Evolutionary conservation across 2,329 filamentous ascomycete genomes (phyloP).

Genomic region (Fusarium sp.): DNA sequence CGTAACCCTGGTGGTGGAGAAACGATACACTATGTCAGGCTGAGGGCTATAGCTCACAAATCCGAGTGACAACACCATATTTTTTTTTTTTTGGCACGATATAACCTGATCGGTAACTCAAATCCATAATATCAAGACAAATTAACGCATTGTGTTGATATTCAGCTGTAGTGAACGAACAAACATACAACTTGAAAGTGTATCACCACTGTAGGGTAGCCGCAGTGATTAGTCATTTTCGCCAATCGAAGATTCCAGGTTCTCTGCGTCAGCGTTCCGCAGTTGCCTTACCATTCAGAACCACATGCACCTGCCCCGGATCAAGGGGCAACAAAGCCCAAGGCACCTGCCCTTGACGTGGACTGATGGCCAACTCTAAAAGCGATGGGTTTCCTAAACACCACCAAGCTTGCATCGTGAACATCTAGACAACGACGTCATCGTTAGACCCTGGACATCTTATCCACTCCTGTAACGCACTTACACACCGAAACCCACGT

Average conservation of each 20-base stretch:
- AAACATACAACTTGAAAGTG: neutral
- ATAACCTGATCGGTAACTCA: neutral
- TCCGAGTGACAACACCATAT: constrained; percentile 19
- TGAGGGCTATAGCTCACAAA: constrained; percentile 61
- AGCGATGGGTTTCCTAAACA: neutral
- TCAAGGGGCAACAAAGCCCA: constrained; percentile 23
- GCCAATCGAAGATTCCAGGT: constrained; percentile 42
- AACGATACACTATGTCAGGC: constrained; percentile 64
- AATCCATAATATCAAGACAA: neutral
- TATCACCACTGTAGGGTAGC: neutral
- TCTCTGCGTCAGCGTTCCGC: constrained; percentile 28
- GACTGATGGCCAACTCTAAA: constrained; percentile 14
- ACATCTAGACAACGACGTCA: constrained; percentile 7
- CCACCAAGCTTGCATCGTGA: neutral
- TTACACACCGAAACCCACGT: neutral
- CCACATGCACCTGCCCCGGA: constrained; percentile 15
- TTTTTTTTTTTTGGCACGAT: neutral
- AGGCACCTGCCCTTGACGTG: constrained; percentile 45
- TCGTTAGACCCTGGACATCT: neutral
- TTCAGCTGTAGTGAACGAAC: neutral
- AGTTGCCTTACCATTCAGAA: neutral
- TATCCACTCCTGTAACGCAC: neutral
- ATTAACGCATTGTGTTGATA: neutral
- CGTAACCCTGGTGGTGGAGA: constrained; percentile 67
- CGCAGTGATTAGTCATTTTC: constrained; percentile 40